Conservation (phyloP, 2,329 filamentous ascomycete species). For the Aspergillus novofumigatus region DNA sequence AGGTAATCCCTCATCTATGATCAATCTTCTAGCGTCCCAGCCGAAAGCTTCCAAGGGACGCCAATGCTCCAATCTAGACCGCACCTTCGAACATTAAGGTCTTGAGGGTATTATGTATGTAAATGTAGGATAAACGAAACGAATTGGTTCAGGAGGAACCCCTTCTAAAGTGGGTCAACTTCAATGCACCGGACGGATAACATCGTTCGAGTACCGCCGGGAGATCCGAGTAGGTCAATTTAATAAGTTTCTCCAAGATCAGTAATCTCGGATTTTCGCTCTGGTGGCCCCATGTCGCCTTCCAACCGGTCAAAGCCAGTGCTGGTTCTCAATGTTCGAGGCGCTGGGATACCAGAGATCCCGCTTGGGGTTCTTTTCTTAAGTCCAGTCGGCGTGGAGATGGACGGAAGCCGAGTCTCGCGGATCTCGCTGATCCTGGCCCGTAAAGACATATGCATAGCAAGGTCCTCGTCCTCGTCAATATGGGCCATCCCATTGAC, state of each 20-base stretch:
- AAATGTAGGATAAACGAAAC: slow-evolving; percentile 8
- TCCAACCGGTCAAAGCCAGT: slow-evolving; percentile 30
- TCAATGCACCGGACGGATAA: slow-evolving; percentile 16
- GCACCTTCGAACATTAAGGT: background rate
- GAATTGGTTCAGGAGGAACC: slow-evolving; percentile 9
- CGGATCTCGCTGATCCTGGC: slow-evolving; percentile 24
- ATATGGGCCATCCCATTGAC: slow-evolving; percentile 53
- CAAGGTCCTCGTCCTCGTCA: slow-evolving; percentile 47
- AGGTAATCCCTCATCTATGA: slow-evolving; percentile 12
- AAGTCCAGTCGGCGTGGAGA: slow-evolving; percentile 47
- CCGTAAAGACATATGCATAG: slow-evolving; percentile 40
- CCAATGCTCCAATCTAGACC: slow-evolving; percentile 9
- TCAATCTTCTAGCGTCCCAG: slow-evolving; percentile 11
- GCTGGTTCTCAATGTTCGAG: slow-evolving; percentile 39
- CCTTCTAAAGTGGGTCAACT: slow-evolving; percentile 9
- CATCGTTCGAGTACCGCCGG: slow-evolving; percentile 10
- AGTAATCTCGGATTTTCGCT: slow-evolving; percentile 48
- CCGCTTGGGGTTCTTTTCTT: slow-evolving; percentile 52
- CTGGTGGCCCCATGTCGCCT: slow-evolving; percentile 47
- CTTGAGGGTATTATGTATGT: slow-evolving; percentile 5
- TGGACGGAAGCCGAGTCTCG: slow-evolving; percentile 39
- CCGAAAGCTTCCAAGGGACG: background rate
- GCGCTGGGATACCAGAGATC: slow-evolving; percentile 35
- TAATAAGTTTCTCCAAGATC: slow-evolving; percentile 58
- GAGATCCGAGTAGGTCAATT: slow-evolving; percentile 11